phyloP scores from a whole-genome alignment of 2,329 filamentous ascomycete species.

The Cladosporium velox region DNA sequence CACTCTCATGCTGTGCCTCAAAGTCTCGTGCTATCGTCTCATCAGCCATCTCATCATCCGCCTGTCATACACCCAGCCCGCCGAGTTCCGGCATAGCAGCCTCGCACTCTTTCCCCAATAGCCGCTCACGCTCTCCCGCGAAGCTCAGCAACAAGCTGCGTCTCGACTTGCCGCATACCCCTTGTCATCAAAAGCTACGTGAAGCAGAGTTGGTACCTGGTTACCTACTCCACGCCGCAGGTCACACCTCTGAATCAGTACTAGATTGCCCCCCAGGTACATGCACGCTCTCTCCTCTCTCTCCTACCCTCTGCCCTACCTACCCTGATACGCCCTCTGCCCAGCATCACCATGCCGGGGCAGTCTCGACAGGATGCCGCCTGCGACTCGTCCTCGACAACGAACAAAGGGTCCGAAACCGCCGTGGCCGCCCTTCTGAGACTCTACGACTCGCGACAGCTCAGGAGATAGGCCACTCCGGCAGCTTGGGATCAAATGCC shows the following conservation, averaged over 20 bases:
- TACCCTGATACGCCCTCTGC: background rate
- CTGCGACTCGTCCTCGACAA: conserved; percentile 1
- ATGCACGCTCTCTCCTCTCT: background rate
- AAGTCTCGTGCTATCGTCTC: background rate
- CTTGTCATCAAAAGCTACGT: conserved; percentile 1
- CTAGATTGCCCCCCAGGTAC: conserved; percentile 4
- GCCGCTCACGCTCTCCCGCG: background rate
- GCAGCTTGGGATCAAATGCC: conserved; percentile 12
- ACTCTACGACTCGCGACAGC: conserved; percentile 9
- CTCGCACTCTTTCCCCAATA: background rate
- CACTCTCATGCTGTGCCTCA: background rate
- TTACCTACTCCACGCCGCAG: conserved; percentile 11
- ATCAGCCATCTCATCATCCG: background rate
- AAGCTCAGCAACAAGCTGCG: conserved; percentile 2
- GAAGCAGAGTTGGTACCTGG: background rate
- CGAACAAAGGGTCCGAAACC: conserved; percentile 13
- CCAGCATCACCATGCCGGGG: conserved; percentile 3
- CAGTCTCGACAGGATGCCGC: background rate
- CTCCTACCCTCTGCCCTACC: background rate
- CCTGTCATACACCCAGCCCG: conserved; percentile 3
- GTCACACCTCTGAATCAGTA: conserved; percentile 10
- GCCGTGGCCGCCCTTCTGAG: background rate
- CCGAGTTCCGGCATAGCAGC: conserved; percentile 5
- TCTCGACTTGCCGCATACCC: background rate
- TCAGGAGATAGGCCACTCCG: background rate